These are phyloP conservation scores for Fraxinus paxiana DNA, from an alignment of 305 asterid genomes.

Conservation along the genomic window DNA sequence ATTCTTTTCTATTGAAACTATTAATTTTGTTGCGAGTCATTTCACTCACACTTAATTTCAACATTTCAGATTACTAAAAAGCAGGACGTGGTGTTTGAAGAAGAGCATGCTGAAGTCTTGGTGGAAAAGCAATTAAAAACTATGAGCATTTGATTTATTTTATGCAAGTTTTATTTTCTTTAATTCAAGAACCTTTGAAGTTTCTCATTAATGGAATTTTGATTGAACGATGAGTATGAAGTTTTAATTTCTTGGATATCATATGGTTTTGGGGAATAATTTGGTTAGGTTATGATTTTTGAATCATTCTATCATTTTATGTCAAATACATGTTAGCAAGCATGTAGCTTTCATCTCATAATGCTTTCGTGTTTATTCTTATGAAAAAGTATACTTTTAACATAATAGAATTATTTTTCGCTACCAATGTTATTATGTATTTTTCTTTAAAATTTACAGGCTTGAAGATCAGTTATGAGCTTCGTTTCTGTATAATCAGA, in stretches of 20 bases:
- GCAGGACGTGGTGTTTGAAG: background rate
- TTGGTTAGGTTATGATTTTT: background rate
- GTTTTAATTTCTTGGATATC: background rate
- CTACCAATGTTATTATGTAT: background rate
- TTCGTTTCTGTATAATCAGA: background rate
- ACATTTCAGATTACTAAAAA: background rate
- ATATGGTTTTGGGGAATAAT: background rate
- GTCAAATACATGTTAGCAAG: background rate
- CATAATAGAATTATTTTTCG: background rate
- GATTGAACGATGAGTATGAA: background rate
- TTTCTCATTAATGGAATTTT: background rate
- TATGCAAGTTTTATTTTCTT: background rate
- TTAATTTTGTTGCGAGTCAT: background rate
- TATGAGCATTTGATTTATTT: background rate
- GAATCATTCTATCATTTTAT: background rate
- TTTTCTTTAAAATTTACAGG: background rate
- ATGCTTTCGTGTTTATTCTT: background rate
- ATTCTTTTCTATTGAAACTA: background rate
- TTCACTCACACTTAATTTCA: background rate
- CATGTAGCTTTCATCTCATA: background rate
- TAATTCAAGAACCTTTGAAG: background rate
- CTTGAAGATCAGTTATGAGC: background rate
- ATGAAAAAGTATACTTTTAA: background rate
- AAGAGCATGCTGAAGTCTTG: background rate
- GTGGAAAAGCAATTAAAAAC: background rate